Evolutionary conservation across 805 yeast species (phyloP).

Genomic region (Candida ficus): DNA sequence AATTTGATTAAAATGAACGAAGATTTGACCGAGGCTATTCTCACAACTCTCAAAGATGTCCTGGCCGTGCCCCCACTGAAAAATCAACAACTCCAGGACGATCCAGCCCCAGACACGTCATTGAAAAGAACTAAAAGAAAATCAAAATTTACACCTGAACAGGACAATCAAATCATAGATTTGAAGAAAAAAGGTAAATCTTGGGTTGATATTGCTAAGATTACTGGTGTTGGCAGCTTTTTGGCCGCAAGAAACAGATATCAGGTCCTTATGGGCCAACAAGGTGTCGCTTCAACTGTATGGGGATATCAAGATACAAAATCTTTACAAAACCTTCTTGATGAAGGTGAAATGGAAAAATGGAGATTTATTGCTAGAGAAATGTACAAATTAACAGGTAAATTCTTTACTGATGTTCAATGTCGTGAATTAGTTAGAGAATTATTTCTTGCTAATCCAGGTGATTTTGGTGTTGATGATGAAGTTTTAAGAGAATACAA

Average conservation of each 20-base stretch:
- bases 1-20: neutral
- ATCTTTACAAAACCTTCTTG: slow-evolving; percentile 47
- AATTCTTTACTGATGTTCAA: slow-evolving; percentile 44
- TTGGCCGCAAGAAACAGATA: slow-evolving; percentile 74
- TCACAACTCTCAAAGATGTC: slow-evolving; percentile 10
- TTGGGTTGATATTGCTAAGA: slow-evolving; percentile 72
- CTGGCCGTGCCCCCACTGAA: slow-evolving; percentile 18
- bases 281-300: slow-evolving; percentile 64
- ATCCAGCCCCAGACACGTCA: slow-evolving; percentile 34
- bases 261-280: slow-evolving; percentile 79
- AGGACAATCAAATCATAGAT: slow-evolving; percentile 58
- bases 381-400: slow-evolving; percentile 45
- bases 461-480: slow-evolving; percentile 49
- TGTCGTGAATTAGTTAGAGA: slow-evolving; percentile 50
- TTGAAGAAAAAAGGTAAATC: slow-evolving; percentile 58
- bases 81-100: slow-evolving; percentile 33
- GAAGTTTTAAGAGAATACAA: slow-evolving; percentile 33
- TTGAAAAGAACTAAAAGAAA: slow-evolving; percentile 52
- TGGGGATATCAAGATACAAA: slow-evolving; percentile 56
- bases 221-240: slow-evolving; percentile 57
- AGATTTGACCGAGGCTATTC: slow-evolving; percentile 4
- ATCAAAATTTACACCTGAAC: slow-evolving; percentile 66
- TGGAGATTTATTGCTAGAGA: slow-evolving; percentile 64
- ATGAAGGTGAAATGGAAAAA: slow-evolving; percentile 66
- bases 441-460: slow-evolving; percentile 52